phyloP scores from a whole-genome alignment of 345 rosid species.

The Hibiscus mutabilis region DNA sequence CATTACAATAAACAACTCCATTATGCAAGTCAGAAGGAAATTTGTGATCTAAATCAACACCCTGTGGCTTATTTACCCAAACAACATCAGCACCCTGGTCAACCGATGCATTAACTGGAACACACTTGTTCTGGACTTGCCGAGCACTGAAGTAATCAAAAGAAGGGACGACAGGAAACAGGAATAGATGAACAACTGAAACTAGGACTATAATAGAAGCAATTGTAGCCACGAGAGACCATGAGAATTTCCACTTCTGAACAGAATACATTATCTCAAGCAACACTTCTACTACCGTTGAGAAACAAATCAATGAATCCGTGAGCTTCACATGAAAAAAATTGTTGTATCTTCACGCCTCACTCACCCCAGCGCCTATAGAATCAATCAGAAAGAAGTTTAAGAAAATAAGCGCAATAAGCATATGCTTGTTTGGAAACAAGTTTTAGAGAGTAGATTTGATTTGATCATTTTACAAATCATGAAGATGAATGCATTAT shows the following conservation, averaged over 20 bases:
- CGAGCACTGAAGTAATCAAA: slow-evolving; percentile 42
- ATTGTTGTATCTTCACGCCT: not conserved
- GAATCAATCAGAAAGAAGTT: slow-evolving; percentile 2
- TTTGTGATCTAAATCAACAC: slow-evolving; percentile 39
- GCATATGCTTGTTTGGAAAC: not conserved
- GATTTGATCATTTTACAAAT: not conserved
- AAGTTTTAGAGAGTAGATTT: not conserved
- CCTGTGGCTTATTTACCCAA: slow-evolving; percentile 18
- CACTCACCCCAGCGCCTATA: not conserved
- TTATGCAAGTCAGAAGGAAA: slow-evolving; percentile 74
- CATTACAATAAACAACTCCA: slow-evolving; percentile 65
- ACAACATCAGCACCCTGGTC: slow-evolving; percentile 16
- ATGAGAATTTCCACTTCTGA: slow-evolving; percentile 64
- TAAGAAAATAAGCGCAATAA: not conserved
- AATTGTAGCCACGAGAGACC: slow-evolving; percentile 57
- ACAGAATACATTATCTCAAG: slow-evolving; percentile 36
- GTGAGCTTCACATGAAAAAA: not conserved
- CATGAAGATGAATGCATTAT: not conserved
- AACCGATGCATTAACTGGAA: slow-evolving; percentile 36
- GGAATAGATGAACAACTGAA: slow-evolving; percentile 66
- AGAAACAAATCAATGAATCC: not conserved
- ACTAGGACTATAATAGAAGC: slow-evolving; percentile 51
- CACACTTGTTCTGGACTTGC: slow-evolving; percentile 41
- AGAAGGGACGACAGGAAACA: slow-evolving; percentile 67
- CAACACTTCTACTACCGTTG: slow-evolving; percentile 1